Conservation (phyloP, 345 rosid species). For the Cochlearia excelsa region DNA sequence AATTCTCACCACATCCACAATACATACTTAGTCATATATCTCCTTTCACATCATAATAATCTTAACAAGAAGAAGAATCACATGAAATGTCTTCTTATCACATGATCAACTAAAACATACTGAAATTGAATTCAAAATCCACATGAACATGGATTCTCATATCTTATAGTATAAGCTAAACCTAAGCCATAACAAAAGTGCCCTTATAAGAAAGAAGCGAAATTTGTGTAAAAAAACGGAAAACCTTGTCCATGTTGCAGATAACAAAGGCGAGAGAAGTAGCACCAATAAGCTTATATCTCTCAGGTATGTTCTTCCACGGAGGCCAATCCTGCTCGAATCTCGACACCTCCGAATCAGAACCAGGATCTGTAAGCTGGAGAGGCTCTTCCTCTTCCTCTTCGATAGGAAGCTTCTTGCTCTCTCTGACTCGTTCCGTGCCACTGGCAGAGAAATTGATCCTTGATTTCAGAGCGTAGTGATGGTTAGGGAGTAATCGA, state of each 20-base stretch:
- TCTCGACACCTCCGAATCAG: conserved; percentile 29
- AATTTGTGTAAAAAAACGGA: neutral
- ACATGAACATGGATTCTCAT: conserved; percentile 7
- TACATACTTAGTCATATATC: neutral
- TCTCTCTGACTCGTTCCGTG: conserved; percentile 51
- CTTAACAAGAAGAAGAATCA: neutral
- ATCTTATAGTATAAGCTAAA: conserved; percentile 6
- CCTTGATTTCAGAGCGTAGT: conserved; percentile 38
- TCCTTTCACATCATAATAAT: neutral
- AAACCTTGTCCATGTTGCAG: conserved; percentile 91
- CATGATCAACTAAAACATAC: neutral
- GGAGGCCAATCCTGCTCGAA: conserved; percentile 67
- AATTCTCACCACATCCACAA: conserved; percentile 6
- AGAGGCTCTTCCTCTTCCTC: conserved; percentile 25
- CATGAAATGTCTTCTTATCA: neutral
- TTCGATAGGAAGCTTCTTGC: conserved; percentile 33
- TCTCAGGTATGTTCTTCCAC: conserved; percentile 68
- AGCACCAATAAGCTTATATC: conserved; percentile 80
- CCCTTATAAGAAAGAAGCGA: neutral
- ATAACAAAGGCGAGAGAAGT: conserved; percentile 92
- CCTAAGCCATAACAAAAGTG: conserved; percentile 6
- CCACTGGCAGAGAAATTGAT: conserved; percentile 55
- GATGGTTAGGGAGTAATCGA: conserved; percentile 20
- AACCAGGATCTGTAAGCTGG: conserved; percentile 29
- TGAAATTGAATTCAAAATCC: neutral